Evolutionary conservation across 495 filamentous ascomycete genomes (phyloP), one percentile per base, ranked within the genome.

Genomic region (Annulohypoxylon stygium): DNA sequence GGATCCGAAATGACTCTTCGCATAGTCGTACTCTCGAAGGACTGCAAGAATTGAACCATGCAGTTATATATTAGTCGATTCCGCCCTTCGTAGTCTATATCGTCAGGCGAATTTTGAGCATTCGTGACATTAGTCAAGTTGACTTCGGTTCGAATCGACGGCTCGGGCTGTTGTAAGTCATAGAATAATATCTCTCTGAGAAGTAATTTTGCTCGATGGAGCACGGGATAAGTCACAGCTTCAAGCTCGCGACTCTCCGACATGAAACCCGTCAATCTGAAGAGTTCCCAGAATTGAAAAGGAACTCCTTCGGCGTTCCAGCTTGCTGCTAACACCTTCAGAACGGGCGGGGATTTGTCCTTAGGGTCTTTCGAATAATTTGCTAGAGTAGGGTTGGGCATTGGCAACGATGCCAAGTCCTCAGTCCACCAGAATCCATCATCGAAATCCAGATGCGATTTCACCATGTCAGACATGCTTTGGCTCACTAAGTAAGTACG

Each of bases 341-440:
- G 74, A 9, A 82, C 75, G 0, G 84, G 84, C 1, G 84, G 82
- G 11, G 84, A 77, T 39, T 79, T 79, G 16, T 81, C 82, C 34
- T 78, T 73, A 3, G 80, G 65, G 25, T 84, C 83, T 55, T 76
- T 81, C 25, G 77, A 79, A 70, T 81, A 85, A 12, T 77, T 79
- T 8, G 82, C 79, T 11, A 80, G 68, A 5, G 81, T 78, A 4
- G 82, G 83, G 66, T 83, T 85, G 3, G 78, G 69, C 50, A 79
- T 82, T n/a, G 83, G 83, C 10, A 83, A 65, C 57, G 73, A 83
- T 23, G 83, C 81, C 8, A 84, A 76, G 62, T 86, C 84, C 53
- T 86, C 84, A 16, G 84, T 85, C 83, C 83, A 86, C 83, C 83
- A 86, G 51, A 86, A 86, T 0, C 82, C 82, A 47, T 86, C 84